Conservation (phyloP, 2,329 filamentous ascomycete species). For the Arthroderma sp. region DNA sequence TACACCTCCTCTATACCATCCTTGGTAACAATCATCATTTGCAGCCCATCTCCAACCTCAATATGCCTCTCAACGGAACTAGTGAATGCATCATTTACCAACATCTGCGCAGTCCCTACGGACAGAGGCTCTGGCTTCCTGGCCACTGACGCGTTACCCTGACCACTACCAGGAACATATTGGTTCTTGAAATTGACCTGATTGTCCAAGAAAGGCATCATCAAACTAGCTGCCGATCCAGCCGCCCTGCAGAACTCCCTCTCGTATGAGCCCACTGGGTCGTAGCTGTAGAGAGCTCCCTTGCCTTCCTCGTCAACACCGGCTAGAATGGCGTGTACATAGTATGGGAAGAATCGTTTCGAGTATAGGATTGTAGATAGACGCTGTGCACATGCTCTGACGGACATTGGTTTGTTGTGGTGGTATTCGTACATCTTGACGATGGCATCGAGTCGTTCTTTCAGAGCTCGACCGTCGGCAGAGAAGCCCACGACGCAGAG, state of each 20-base stretch:
- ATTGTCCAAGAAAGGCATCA: conserved; percentile 99
- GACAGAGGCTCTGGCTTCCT: conserved; percentile 52
- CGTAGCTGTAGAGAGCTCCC: conserved; percentile 92
- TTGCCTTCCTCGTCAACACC: conserved; percentile 89
- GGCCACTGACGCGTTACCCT: conserved; percentile 64
- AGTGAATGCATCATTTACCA: conserved; percentile 96
- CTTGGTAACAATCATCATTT: conserved; percentile 86
- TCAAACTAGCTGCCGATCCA: conserved; percentile 81
- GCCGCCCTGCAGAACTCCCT: conserved; percentile 90
- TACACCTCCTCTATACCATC: conserved; percentile 80
- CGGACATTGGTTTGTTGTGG: conserved; percentile 90
- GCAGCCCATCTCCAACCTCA: conserved; percentile 90
- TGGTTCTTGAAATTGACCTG: conserved; percentile 99
- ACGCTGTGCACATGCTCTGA: conserved; percentile 87
- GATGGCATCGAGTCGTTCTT: conserved; percentile 83
- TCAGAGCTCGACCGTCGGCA: conserved; percentile 84
- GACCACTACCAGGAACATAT: conserved; percentile 75
- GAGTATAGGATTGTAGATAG: conserved; percentile 90
- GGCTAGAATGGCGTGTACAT: conserved; percentile 85
- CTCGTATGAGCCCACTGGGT: conserved; percentile 96
- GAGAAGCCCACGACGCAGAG: conserved; percentile 93
- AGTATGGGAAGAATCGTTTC: conserved; percentile 99
- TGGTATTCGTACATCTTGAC: conserved; percentile 99
- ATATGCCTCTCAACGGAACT: conserved; percentile 98
- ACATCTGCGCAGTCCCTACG: conserved; percentile 62